A percentile compares a stretch with the other conserved stretches of the same genome.
Conservation (phyloP, 1,284 basidiomycete species). For the Ceratobasidium sp. region DNA sequence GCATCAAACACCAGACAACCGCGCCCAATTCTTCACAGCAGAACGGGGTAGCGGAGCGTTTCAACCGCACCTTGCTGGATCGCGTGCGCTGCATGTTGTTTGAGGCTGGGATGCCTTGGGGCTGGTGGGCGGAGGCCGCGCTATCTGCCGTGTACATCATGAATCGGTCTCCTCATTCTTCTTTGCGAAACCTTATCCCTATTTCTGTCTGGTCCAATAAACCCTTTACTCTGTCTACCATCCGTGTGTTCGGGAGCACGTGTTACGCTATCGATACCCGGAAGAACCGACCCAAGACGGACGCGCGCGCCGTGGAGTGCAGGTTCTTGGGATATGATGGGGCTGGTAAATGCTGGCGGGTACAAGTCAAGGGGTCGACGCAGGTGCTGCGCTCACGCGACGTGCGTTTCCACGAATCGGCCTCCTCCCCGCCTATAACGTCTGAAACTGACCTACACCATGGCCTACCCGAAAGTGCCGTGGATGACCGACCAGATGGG, state of each 20-base stretch:
- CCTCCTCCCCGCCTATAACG: background rate
- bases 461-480: background rate
- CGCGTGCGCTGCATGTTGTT: background rate
- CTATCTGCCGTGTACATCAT: background rate
- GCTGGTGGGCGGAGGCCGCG: constrained; percentile 29
- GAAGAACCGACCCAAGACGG: constrained; percentile 7
- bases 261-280: constrained; percentile 1
- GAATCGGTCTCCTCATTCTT: constrained; percentile 30
- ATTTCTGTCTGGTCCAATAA: constrained; percentile 4
- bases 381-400: constrained; percentile 31
- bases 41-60: constrained; percentile 39
- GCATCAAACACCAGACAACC: constrained; percentile 31
- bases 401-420: constrained; percentile 35
- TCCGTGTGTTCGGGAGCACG: constrained; percentile 26
- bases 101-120: constrained; percentile 12
- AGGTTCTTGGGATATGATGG: constrained; percentile 26
- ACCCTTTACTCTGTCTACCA: background rate
- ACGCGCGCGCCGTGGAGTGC: background rate
- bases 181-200: background rate
- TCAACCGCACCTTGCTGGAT: constrained; percentile 28
- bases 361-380: background rate
- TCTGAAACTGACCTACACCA: background rate
- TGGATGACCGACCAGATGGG: background rate
- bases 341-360: background rate
- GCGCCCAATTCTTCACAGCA: constrained; percentile 21